Conservation (phyloP, 352 stramenopile species). For the Thraustochytrium striatum region DNA sequence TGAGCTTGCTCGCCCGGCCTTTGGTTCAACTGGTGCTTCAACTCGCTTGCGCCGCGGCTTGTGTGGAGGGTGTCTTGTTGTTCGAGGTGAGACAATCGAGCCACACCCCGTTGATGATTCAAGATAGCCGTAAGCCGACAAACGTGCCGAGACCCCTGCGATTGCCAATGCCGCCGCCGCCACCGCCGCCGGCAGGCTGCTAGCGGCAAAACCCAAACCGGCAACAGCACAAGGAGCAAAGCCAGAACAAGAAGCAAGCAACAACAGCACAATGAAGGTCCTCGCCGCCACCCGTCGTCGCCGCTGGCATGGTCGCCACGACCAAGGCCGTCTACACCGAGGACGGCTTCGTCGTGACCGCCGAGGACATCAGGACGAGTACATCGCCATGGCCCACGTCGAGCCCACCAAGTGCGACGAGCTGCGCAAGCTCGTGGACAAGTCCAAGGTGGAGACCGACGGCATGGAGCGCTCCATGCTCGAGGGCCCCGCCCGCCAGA, state of each 20-base stretch:
- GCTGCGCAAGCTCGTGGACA: background rate
- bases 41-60: no score
- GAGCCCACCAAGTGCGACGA: background rate
- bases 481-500: background rate
- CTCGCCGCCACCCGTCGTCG: background rate
- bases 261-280: background rate
- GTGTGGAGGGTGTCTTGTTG: no score
- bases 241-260: background rate
- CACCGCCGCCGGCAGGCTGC: no score
- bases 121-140: no score
- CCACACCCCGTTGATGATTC: no score
- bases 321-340: background rate
- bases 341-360: background rate
- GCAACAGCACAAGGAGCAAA: background rate
- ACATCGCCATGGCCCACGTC: background rate
- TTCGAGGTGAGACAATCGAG: no score
- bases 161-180: no score
- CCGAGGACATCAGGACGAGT: background rate
- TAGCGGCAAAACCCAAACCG: slow-evolving; percentile 1
- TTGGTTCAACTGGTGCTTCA: no score
- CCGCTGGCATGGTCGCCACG: background rate
- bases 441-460: background rate
- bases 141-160: no score
- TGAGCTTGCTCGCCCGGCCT: no score
- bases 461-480: background rate